Conservation (phyloP, 106 monocot species). For the Apostasia shenzhenica region DNA sequence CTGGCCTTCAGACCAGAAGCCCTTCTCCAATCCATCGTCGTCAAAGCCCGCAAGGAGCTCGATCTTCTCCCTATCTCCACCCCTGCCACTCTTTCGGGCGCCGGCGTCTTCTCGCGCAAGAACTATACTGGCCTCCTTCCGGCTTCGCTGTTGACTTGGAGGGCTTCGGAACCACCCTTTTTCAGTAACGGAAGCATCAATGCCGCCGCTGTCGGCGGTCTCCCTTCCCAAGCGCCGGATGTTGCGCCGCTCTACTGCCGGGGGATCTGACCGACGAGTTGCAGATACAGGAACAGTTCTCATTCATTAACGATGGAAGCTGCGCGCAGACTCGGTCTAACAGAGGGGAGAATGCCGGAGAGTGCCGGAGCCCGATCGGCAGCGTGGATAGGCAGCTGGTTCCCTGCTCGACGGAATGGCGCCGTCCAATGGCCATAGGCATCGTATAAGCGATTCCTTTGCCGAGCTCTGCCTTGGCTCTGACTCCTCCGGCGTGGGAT, state of each 20-base stretch:
- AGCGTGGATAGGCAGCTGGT: conserved; percentile 22
- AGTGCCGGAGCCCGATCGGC: conserved; percentile 15
- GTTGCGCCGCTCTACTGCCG: not conserved
- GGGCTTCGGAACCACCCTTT: not conserved
- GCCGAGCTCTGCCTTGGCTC: not conserved
- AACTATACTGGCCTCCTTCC: conserved; percentile 17
- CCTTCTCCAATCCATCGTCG: conserved; percentile 52
- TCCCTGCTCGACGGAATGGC: conserved; percentile 4
- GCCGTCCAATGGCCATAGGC: not conserved
- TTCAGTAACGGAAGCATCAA: not conserved
- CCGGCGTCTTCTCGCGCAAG: conserved; percentile 42
- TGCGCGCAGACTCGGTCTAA: conserved; percentile 32
- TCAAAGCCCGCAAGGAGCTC: conserved; percentile 56
- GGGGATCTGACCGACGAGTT: conserved; percentile 35
- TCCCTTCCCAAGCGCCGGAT: too few species aligned
- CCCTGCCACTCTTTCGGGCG: conserved; percentile 5
- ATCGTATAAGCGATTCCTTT: conserved; percentile 30
- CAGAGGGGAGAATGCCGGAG: conserved; percentile 10
- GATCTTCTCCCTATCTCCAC: conserved; percentile 23
- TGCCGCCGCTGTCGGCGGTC: too few species aligned
- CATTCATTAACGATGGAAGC: conserved; percentile 63
- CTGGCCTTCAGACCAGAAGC: conserved; percentile 75
- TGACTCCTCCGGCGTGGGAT: conserved; percentile 28
- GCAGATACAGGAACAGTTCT: conserved; percentile 41
- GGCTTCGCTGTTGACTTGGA: not conserved